Conservation (phyloP, 257 asterid species). For the Solanum bulbocastanum region DNA sequence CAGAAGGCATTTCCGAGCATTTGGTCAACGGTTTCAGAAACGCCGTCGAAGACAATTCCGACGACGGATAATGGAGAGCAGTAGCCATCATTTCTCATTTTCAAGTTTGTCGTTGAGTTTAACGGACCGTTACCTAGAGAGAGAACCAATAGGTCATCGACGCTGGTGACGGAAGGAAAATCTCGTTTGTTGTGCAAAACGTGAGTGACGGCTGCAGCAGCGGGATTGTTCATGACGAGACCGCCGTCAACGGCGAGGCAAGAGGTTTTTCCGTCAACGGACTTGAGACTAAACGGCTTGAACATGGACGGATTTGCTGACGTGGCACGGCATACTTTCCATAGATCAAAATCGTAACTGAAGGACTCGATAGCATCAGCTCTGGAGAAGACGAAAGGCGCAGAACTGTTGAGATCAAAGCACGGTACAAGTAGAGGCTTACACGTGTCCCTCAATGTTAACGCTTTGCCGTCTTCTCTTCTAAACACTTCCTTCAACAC, state of each 20-base stretch:
- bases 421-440: slow-evolving; percentile 86
- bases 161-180: slow-evolving; percentile 73
- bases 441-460: slow-evolving; percentile 71
- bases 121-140: slow-evolving; percentile 73
- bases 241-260: slow-evolving; percentile 93
- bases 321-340: slow-evolving; percentile 95
- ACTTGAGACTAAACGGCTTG: slow-evolving; percentile 63
- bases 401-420: slow-evolving; percentile 67
- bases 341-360: slow-evolving; percentile 82
- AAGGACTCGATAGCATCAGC: slow-evolving; percentile 86
- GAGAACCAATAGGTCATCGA: slow-evolving; percentile 72
- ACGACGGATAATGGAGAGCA: slow-evolving; percentile 50
- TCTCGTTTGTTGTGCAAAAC: slow-evolving; percentile 88
- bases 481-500: slow-evolving; percentile 54
- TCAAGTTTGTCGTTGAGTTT: slow-evolving; percentile 24
- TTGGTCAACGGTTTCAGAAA: slow-evolving; percentile 87
- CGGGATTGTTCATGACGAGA: slow-evolving; percentile 89
- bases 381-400: slow-evolving; percentile 91
- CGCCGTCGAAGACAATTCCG: slow-evolving; percentile 80
- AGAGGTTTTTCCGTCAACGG: slow-evolving; percentile 67
- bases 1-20: slow-evolving; percentile 84
- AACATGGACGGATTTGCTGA: slow-evolving; percentile 70
- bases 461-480: slow-evolving; percentile 43
- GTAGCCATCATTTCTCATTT: slow-evolving; percentile 38
- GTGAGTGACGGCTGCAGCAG: slow-evolving; percentile 96